A percentile compares a stretch with the other conserved stretches of the same genome.
phyloP scores from a whole-genome alignment of 345 rosid genomes.

The Corymbia maculata region DNA sequence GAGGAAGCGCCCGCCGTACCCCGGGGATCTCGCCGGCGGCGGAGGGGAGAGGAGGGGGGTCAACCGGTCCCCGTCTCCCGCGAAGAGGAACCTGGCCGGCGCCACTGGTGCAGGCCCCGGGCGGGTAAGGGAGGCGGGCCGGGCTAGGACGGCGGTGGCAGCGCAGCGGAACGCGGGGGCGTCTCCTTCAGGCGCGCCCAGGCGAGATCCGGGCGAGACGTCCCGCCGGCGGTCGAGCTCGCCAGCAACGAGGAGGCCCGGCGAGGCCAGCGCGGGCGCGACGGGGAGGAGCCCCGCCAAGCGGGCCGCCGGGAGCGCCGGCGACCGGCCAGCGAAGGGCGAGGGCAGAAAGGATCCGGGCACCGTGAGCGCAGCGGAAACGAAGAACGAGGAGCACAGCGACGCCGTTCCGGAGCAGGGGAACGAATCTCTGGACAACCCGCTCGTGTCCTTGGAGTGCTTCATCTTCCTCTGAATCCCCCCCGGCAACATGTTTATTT shows the following conservation, averaged over 20 bases:
- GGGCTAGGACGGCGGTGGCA: not conserved
- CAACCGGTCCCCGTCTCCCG: not conserved
- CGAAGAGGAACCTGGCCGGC: not conserved
- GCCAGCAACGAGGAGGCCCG: not conserved
- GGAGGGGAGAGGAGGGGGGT: not conserved
- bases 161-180: not conserved
- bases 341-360: not conserved
- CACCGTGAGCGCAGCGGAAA: not conserved
- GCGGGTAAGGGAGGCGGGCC: slow-evolving; percentile 14
- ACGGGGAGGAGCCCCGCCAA: slow-evolving; percentile 29
- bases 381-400: slow-evolving; percentile 3
- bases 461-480: slow-evolving; percentile 56
- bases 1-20: slow-evolving; percentile 2
- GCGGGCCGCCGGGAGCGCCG: slow-evolving; percentile 8
- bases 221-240: slow-evolving; percentile 26
- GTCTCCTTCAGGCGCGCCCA: not conserved
- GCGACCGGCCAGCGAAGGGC: not conserved
- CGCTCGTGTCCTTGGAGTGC: slow-evolving; percentile 67
- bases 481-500: not conserved
- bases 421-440: slow-evolving; percentile 45
- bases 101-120: not conserved
- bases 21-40: not conserved
- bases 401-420: slow-evolving; percentile 10
- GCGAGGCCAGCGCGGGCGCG: slow-evolving; percentile 17
- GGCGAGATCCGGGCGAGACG: not conserved